Base-by-base conservation (phyloP, 805 yeast genomes). In the Monosporozyma servazzii region DNA sequence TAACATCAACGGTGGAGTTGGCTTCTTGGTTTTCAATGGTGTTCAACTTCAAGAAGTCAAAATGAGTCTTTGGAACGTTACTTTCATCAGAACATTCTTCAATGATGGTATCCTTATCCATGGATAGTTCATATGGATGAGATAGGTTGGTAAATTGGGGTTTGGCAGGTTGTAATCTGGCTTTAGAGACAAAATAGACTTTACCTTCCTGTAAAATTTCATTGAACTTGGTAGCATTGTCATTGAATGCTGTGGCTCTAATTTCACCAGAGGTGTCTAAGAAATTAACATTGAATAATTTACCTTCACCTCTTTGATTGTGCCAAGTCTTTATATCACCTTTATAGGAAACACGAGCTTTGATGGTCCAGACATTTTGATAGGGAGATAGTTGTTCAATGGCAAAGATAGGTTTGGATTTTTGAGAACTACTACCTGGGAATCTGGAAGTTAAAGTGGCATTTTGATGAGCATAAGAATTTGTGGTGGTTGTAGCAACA, bases 211-310 rank as follows among this genome's bases (percentile, higher is more conserved):
- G 86, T 48, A 93, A 70, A 30, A 81, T 61, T 58, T 84, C 86
- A 71, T 79, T 83, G 64, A 79, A 85, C 64, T 80, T 81, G 53
- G 86, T 95, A 11, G 91, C 96, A 60, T 79, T 77, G 39, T 88
- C 91, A 66, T 86, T 87, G 70, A 93, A 93, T 1, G 93, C 96
- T 2, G 98, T 89, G 10, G 96, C 97, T 62, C 93, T 79, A 59
- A 93, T 93, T 72, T 93, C 98, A 61, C 93, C 96, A 5, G 96
- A 86, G 66, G 93, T 96, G 66, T 93, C 99, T 52, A 91, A 71
- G 53, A 93, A 81, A 59, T 88, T 88, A 30, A 88, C 87, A 60
- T 84, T 86, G 73, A 93, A 89, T 53, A 93, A 76, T 67, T 87
- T 86, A 51, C 99, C 99, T 56, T 84, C 88, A 52, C 96, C 96